Evolutionary conservation across 805 yeast species (phyloP).

Genomic region (Barnettozyma botsteinii): DNA sequence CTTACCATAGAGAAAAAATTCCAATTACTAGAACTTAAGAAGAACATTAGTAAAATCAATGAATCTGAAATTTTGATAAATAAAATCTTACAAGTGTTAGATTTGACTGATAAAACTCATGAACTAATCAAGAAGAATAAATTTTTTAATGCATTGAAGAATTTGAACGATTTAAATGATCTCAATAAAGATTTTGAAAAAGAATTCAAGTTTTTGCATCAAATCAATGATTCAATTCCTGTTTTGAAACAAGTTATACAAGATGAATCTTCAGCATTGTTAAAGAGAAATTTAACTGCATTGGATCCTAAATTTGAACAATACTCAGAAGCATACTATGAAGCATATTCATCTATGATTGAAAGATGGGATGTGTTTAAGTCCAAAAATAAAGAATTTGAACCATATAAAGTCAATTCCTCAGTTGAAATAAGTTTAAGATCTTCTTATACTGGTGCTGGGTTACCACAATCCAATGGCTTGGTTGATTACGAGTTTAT

Average conservation of each 20-base stretch:
- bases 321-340: slow-evolving; percentile 54
- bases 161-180: slow-evolving; percentile 66
- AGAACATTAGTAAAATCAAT: slow-evolving; percentile 58
- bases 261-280: slow-evolving; percentile 62
- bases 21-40: slow-evolving; percentile 51
- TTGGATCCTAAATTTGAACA: slow-evolving; percentile 37
- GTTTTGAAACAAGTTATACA: slow-evolving; percentile 64
- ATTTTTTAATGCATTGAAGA: slow-evolving; percentile 81
- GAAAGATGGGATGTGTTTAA: slow-evolving; percentile 52
- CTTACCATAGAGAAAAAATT: slow-evolving; percentile 60
- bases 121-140: slow-evolving; percentile 69
- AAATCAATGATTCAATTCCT: slow-evolving; percentile 73
- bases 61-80: slow-evolving; percentile 66
- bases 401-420: slow-evolving; percentile 68
- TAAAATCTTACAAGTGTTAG: slow-evolving; percentile 74
- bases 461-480: slow-evolving; percentile 28
- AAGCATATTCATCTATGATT: slow-evolving; percentile 50
- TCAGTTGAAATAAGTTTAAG: slow-evolving; percentile 80
- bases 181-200: slow-evolving; percentile 66
- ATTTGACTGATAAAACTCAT: slow-evolving; percentile 79
- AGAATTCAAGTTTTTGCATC: slow-evolving; percentile 67
- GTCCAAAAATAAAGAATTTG: slow-evolving; percentile 37
- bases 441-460: slow-evolving; percentile 41
- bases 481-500: slow-evolving; percentile 63
- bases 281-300: slow-evolving; percentile 58